Conservation (phyloP, 805 yeast genomes). For the Kazachstania taianensis region DNA sequence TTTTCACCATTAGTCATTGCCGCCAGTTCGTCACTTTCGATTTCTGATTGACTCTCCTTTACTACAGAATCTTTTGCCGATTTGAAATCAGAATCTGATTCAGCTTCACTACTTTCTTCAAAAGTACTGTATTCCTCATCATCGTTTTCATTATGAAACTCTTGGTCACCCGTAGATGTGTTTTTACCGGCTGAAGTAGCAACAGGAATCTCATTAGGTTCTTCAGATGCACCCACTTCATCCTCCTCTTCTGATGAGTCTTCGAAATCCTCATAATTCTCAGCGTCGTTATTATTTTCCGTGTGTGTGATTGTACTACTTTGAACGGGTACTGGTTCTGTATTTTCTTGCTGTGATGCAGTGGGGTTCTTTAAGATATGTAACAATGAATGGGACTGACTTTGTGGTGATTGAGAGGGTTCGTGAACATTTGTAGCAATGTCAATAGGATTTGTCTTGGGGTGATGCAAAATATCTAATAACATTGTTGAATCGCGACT, state of each 20-base stretch:
- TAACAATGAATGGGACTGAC: too few species aligned
- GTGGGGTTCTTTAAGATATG: too few species aligned
- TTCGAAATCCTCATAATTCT: slow-evolving; percentile 2
- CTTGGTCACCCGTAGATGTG: too few species aligned
- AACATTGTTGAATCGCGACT: slow-evolving; percentile 12
- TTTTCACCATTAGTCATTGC: slow-evolving; percentile 8
- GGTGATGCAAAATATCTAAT: slow-evolving; percentile 12
- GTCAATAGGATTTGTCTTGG: too few species aligned
- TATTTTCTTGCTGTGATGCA: neutral
- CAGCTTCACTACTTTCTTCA: slow-evolving; percentile 1
- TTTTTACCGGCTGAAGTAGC: neutral
- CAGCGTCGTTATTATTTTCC: neutral
- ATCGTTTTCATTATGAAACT: neutral
- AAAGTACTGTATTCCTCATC: slow-evolving; percentile 3
- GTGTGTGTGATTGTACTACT: too few species aligned
- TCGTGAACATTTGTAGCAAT: too few species aligned
- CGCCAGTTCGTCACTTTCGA: slow-evolving; percentile 8
- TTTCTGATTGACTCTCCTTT: slow-evolving; percentile 1
- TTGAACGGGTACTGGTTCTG: neutral
- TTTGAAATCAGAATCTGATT: neutral
- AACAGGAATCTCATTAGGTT: neutral
- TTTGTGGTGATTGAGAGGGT: too few species aligned
- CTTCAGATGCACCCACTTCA: slow-evolving; percentile 2
- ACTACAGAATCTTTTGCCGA: neutral
- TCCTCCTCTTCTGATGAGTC: slow-evolving; percentile 1